These are phyloP conservation scores for Yarrowia yakushimensis DNA, from an alignment of 805 yeast genomes.

Conservation along the genomic window DNA sequence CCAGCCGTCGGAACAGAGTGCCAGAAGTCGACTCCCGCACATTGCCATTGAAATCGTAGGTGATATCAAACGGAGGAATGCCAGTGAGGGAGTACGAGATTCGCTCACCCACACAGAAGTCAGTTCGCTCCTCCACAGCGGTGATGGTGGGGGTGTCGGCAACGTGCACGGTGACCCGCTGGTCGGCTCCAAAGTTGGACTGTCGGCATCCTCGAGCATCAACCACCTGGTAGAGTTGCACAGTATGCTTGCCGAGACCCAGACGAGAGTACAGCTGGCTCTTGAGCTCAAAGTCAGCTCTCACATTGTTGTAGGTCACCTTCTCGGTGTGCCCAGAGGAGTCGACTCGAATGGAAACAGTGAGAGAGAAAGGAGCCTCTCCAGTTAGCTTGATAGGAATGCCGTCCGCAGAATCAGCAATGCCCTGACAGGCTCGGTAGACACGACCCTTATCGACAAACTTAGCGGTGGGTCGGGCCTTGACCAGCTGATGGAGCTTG, in stretches of 20 bases:
- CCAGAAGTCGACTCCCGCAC: slow-evolving; percentile 53
- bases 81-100: slow-evolving; percentile 75
- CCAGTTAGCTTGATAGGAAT: slow-evolving; percentile 60
- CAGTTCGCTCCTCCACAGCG: slow-evolving; percentile 42
- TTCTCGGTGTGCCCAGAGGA: slow-evolving; percentile 52
- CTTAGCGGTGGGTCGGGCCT: slow-evolving; percentile 56
- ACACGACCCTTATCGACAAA: slow-evolving; percentile 49
- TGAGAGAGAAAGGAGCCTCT: slow-evolving; percentile 56
- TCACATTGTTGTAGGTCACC: slow-evolving; percentile 46
- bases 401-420: slow-evolving; percentile 44
- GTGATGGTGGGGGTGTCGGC: slow-evolving; percentile 73
- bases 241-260: slow-evolving; percentile 65
- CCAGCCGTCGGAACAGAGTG: slow-evolving; percentile 60
- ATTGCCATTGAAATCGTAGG: slow-evolving; percentile 66
- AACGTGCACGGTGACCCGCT: slow-evolving; percentile 54
- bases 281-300: slow-evolving; percentile 40
- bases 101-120: slow-evolving; percentile 91
- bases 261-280: slow-evolving; percentile 49
- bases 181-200: slow-evolving; percentile 43
- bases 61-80: slow-evolving; percentile 70
- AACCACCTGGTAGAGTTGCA: slow-evolving; percentile 53
- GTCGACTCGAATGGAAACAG: slow-evolving; percentile 58
- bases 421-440: slow-evolving; percentile 48
- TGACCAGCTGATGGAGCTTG: slow-evolving; percentile 46
- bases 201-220: slow-evolving; percentile 71